phyloP scores from a whole-genome alignment of 1,139 yeast genomes.

The Ogataea hybrid region DNA sequence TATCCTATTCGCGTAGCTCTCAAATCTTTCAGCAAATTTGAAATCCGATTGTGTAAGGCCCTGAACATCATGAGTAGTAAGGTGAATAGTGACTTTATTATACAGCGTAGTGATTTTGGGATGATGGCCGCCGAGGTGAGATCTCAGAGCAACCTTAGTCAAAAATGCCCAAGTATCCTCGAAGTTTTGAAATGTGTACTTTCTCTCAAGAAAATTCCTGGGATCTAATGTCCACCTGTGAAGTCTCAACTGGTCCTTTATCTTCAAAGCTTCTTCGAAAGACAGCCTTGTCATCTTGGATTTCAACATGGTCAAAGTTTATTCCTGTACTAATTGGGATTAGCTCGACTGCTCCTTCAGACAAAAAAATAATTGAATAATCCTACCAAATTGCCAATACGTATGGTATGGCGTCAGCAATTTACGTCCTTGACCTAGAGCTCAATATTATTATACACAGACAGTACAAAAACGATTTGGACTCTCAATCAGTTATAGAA shows the following conservation, averaged over 20 bases:
- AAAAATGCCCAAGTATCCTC: conserved; percentile 67
- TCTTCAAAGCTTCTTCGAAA: conserved; percentile 10
- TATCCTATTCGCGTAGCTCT: too few relatives aligned
- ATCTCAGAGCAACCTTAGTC: too few relatives aligned
- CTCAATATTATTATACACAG: conserved; percentile 57
- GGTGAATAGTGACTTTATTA: too few relatives aligned
- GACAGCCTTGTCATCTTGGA: conserved; percentile 24
- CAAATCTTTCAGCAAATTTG: too few relatives aligned
- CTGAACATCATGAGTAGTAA: too few relatives aligned
- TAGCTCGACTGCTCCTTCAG: too few relatives aligned
- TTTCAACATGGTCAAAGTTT: conserved; percentile 9
- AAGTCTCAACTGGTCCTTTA: background rate
- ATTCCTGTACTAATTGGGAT: too few relatives aligned
- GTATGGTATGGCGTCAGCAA: conserved; percentile 46
- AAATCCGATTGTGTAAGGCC: too few relatives aligned
- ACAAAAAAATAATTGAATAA: too few relatives aligned
- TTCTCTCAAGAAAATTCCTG: conserved; percentile 27
- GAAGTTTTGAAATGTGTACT: conserved; percentile 47
- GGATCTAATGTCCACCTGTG: background rate
- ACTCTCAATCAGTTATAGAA: conserved; percentile 40
- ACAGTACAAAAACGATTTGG: conserved; percentile 57
- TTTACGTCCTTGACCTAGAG: conserved; percentile 60
- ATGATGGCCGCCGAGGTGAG: too few relatives aligned
- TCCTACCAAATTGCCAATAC: too few relatives aligned
- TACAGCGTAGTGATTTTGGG: too few relatives aligned